phyloP scores from a whole-genome alignment of 352 stramenopile genomes.

The Globisporangium paroecandrum region DNA sequence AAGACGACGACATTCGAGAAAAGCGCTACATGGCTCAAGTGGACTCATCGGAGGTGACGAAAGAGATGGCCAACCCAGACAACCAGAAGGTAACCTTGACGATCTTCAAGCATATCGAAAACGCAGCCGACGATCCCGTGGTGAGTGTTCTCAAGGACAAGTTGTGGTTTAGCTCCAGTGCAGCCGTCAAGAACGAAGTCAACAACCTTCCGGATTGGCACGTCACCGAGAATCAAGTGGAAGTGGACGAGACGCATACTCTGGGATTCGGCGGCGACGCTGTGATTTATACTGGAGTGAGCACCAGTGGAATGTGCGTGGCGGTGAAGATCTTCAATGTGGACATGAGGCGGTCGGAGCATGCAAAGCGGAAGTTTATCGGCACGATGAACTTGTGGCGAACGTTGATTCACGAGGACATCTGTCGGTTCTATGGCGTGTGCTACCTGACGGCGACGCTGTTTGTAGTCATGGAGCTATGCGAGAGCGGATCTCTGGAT shows the following conservation, averaged over 20 bases:
- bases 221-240: neutral
- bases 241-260: too few relatives aligned
- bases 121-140: too few relatives aligned
- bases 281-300: too few relatives aligned
- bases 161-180: neutral
- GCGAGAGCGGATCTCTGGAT: too few relatives aligned
- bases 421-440: neutral
- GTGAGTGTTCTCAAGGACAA: too few relatives aligned
- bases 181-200: neutral
- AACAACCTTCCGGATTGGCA: neutral
- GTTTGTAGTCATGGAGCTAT: slow-evolving; percentile 11
- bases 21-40: neutral
- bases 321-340: neutral
- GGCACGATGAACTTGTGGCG: neutral
- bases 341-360: neutral
- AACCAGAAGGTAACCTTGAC: slow-evolving; percentile 14
- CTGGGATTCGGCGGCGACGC: too few relatives aligned
- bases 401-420: neutral
- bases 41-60: slow-evolving; percentile 8
- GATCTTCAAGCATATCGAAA: neutral
- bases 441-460: slow-evolving; percentile 1
- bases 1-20: neutral
- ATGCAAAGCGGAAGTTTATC: neutral
- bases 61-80: slow-evolving; percentile 6
- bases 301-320: too few relatives aligned